These are phyloP conservation scores for Vachellia pachyceras DNA, from an alignment of 306 rosid species.

Conservation along the genomic window DNA sequence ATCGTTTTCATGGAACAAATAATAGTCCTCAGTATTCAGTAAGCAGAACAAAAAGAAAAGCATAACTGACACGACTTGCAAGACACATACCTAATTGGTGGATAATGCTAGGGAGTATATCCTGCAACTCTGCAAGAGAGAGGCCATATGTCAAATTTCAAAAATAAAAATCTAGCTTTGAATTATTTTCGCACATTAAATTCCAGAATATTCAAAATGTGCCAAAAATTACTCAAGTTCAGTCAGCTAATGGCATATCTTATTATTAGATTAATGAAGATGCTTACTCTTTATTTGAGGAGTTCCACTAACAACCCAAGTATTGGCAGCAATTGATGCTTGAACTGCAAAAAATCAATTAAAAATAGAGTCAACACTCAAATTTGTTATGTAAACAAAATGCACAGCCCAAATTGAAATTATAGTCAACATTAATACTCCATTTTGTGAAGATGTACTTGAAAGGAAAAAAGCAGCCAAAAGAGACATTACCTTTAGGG, in stretches of 20 bases:
- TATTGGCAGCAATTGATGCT: constrained; percentile 98
- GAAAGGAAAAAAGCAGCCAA: not conserved
- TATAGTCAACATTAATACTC: not conserved
- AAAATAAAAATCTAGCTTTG: not conserved
- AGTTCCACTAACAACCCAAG: constrained; percentile 98
- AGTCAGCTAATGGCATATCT: not conserved
- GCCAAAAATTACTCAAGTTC: not conserved
- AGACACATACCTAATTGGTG: constrained; percentile 80
- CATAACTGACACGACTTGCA: not conserved
- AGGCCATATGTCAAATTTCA: constrained; percentile 19
- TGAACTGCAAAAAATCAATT: constrained; percentile 67
- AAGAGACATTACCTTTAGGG: constrained; percentile 71
- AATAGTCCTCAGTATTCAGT: not conserved
- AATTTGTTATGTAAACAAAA: not conserved
- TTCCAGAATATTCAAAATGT: not conserved
- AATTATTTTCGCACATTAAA: not conserved
- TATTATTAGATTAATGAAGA: not conserved
- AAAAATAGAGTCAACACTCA: not conserved
- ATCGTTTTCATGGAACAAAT: not conserved
- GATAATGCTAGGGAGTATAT: constrained; percentile 90
- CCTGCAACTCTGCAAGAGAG: constrained; percentile 85
- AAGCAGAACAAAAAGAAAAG: not conserved
- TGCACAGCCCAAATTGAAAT: not conserved
- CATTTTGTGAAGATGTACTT: not conserved
- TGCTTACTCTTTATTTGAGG: constrained; percentile 94